These are phyloP conservation scores for Lolium rigidum DNA, from an alignment of 176 grass and related monocot genomes.

Conservation along the genomic window DNA sequence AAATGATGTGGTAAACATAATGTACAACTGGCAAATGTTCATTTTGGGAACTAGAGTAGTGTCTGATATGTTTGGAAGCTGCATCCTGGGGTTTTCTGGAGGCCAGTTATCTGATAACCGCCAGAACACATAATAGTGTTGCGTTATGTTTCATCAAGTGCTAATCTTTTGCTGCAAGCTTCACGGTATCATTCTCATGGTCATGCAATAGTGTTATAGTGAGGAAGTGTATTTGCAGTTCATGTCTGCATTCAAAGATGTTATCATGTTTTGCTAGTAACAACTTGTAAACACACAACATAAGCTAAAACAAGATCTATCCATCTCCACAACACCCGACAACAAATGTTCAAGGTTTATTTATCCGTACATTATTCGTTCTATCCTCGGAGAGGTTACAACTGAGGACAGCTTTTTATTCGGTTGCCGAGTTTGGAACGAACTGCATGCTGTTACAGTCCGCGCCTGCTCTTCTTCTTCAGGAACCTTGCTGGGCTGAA, in stretches of 20 bases:
- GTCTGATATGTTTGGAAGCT: slow-evolving; percentile 21
- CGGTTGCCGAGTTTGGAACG: slow-evolving; percentile 6
- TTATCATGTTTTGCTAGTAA: neutral
- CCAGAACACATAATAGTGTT: neutral
- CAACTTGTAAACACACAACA: neutral
- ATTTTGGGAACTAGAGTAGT: slow-evolving; percentile 5
- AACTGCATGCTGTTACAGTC: slow-evolving; percentile 21
- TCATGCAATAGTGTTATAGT: slow-evolving; percentile 2
- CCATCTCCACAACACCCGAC: slow-evolving; percentile 1
- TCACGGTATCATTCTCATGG: neutral
- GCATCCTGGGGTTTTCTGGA: neutral
- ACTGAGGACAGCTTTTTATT: slow-evolving; percentile 30
- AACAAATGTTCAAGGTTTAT: slow-evolving; percentile 26
- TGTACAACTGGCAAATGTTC: slow-evolving; percentile 12
- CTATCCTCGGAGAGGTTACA: neutral
- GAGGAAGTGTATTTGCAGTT: neutral
- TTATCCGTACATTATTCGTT: slow-evolving; percentile 24
- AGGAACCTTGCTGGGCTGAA: slow-evolving; percentile 78
- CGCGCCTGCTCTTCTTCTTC: slow-evolving; percentile 43
- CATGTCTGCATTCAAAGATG: neutral
- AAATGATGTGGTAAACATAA: neutral
- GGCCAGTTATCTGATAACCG: neutral
- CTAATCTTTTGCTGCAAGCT: neutral
- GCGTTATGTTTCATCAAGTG: neutral
- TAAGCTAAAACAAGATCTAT: neutral